Percentiles rank a stretch among this genome's conserved stretches.
These are phyloP conservation scores for Xanthoconium stramineum DNA, from an alignment of 768 basidiomycete genomes.

Conservation along the genomic window DNA sequence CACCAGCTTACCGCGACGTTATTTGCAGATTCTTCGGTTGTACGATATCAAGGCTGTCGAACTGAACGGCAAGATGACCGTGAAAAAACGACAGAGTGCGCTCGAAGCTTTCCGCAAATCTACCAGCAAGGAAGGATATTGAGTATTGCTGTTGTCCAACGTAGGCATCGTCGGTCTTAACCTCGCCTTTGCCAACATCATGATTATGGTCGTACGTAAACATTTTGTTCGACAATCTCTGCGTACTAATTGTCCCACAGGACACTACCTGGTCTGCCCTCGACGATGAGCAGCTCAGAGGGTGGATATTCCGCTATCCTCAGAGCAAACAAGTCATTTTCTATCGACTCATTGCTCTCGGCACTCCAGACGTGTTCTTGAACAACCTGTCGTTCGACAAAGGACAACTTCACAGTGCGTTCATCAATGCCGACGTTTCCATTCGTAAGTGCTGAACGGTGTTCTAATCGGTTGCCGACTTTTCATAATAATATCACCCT, in stretches of 20 bases:
- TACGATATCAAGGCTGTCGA: neutral
- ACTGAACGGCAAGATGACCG: neutral
- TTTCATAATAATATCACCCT: too few species aligned
- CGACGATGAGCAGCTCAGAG: neutral
- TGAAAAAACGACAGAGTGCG: neutral
- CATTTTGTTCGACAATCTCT: too few species aligned
- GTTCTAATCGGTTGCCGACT: too few species aligned
- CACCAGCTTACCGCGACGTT: too few species aligned
- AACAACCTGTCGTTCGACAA: constrained; percentile 23
- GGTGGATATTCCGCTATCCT: neutral
- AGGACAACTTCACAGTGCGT: neutral
- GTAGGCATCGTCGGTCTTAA: neutral
- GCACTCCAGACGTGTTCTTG: neutral
- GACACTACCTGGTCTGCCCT: neutral
- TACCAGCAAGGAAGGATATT: accelerated
- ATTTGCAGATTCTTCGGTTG: neutral
- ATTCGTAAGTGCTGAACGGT: too few species aligned
- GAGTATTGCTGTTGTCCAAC: neutral
- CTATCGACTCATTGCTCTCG: constrained; percentile 10
- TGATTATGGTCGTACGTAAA: neutral
- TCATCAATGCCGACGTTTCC: too few species aligned
- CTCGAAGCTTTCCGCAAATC: neutral
- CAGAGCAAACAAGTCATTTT: constrained; percentile 9
- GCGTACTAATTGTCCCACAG: neutral
- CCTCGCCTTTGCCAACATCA: neutral